Evolutionary conservation across 1,284 basidiomycete species (phyloP), one percentile per base, ranked within the genome.

Genomic region (Sanghuangporus weigelae): DNA sequence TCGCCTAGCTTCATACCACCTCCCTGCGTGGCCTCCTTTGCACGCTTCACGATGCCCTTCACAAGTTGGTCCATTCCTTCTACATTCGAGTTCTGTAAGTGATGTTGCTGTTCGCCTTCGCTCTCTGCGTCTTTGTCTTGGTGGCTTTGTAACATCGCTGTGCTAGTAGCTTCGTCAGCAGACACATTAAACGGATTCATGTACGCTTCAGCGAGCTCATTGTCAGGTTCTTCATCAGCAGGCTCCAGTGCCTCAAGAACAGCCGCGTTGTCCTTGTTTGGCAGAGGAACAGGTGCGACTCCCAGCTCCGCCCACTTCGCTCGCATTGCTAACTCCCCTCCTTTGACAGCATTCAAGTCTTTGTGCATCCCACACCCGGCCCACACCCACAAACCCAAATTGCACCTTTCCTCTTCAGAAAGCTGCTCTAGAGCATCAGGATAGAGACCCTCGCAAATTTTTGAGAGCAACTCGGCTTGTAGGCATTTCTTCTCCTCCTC

Each of bases 1-100:
- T 66, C 63, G 8, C 70, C 65, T 6, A 68, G 49, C 65, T 76
- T 77, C 23, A 74, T 63, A 10, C 67, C 75, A n/a, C 75, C 73
- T 19, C 67, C 60, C 12, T 63, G 66, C 14, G 72, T 66, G 5
- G 60, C 63, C 11, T 72, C 67, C 44, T 70, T 57, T 6, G 73
- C 72, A 8, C 64, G 64, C 11, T 65, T 40, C 53, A 71, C 69
- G 26, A 69, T 66, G 44, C 53, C 65, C 3, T 44, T n/a, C 42
- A 44, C 42, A 44, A n/a, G 3, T 16, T 16, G 14, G n/a, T n/a
- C n/a, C n/a, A n/a, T n/a, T n/a, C n/a, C n/a, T n/a, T n/a, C n/a
- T n/a, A n/a, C n/a, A 6, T 3, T 14, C 3, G 12, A 3, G 4
- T 5, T 4, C 3, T 6, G 6, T 3, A 16, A n/a, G 5, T 44